Evolutionary conservation across 768 basidiomycete species (phyloP).

Genomic region (Mycena olivaceomarginata): DNA sequence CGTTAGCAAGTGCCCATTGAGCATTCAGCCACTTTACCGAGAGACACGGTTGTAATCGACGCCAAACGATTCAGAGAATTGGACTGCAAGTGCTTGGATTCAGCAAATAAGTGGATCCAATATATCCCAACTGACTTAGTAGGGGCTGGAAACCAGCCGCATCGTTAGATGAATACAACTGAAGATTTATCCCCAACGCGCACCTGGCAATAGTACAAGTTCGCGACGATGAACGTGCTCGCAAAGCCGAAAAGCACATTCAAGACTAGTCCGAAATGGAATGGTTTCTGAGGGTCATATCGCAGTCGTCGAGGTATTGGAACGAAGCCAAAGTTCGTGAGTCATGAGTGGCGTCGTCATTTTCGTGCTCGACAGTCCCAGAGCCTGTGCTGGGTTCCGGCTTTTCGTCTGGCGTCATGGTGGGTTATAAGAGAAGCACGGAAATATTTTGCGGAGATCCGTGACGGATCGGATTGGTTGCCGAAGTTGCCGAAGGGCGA

Average conservation of each 20-base stretch:
- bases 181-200: background rate
- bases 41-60: conserved; percentile 52
- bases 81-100: conserved; percentile 52
- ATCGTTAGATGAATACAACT: background rate
- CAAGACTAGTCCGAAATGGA: conserved; percentile 68
- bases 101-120: background rate
- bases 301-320: conserved; percentile 77
- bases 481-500: too few species aligned
- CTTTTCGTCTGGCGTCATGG: conserved; percentile 19
- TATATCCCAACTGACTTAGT: conserved; percentile 68
- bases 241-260: conserved; percentile 79
- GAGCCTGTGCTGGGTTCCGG: background rate
- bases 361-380: background rate
- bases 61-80: conserved; percentile 62
- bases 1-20: background rate
- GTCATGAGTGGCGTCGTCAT: background rate
- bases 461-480: too few species aligned
- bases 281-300: conserved; percentile 70
- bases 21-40: conserved; percentile 28
- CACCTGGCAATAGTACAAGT: conserved; percentile 86
- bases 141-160: conserved; percentile 65
- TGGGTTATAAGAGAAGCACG: conserved; percentile 2
- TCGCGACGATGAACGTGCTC: conserved; percentile 80
- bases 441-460: background rate
- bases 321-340: conserved; percentile 75